Percentiles rank a stretch among this genome's conserved stretches.
Conservation (phyloP, 2,329 filamentous ascomycete species). For the Chalaropsis ovoidea region DNA sequence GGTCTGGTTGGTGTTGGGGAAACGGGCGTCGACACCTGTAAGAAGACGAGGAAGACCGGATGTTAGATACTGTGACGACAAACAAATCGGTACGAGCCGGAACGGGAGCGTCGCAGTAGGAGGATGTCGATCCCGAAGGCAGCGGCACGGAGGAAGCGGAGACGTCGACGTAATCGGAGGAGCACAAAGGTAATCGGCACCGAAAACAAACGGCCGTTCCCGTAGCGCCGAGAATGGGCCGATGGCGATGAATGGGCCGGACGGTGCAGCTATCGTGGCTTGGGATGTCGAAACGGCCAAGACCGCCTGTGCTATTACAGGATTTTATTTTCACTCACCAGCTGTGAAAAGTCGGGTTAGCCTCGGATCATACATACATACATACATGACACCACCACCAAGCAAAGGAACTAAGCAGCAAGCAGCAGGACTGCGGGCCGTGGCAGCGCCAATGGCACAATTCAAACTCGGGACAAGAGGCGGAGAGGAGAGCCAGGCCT, state of each 20-base stretch:
- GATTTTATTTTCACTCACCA: constrained; percentile 34
- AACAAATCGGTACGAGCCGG: neutral
- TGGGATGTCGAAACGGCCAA: neutral
- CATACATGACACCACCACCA: constrained; percentile 30
- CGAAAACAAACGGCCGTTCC: neutral
- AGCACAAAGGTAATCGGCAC: neutral
- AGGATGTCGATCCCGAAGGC: neutral
- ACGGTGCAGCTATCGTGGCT: neutral
- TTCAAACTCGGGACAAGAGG: constrained; percentile 22
- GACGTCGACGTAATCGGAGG: neutral
- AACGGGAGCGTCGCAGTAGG: neutral
- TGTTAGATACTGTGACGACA: constrained; percentile 16
- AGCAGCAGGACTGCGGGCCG: neutral
- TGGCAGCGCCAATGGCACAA: constrained; percentile 2
- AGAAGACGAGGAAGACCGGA: constrained; percentile 10
- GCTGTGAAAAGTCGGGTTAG: constrained; percentile 37
- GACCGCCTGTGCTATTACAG: neutral
- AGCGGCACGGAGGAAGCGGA: neutral
- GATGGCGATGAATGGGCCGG: neutral
- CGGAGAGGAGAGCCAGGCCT: constrained; percentile 35
- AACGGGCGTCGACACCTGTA: constrained; percentile 93
- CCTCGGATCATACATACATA: constrained; percentile 31
- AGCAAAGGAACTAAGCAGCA: constrained; percentile 7
- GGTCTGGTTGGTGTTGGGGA: constrained; percentile 96
- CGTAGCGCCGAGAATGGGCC: constrained; percentile 7